These are phyloP conservation scores for Alnus glutinosa DNA, from an alignment of 306 rosid genomes.

Conservation along the genomic window DNA sequence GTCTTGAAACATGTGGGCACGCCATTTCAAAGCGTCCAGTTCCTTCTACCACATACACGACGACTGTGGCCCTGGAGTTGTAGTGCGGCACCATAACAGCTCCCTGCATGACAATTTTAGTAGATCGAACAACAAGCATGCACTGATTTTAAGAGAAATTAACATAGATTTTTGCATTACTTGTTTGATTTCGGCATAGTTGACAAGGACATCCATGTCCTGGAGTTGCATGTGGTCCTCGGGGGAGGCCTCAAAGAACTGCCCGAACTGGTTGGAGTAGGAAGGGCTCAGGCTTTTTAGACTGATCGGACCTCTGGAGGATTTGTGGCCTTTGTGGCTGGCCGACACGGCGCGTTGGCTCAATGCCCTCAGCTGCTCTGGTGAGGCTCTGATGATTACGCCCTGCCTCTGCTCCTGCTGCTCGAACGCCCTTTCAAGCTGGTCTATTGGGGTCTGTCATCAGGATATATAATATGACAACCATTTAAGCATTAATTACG, in stretches of 20 bases:
- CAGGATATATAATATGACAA: too few relatives aligned
- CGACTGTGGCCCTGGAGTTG: slow-evolving; percentile 38
- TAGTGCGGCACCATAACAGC: slow-evolving; percentile 49
- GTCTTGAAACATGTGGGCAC: slow-evolving; percentile 38
- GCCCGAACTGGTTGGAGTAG: slow-evolving; percentile 36
- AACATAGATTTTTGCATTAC: slow-evolving; percentile 14
- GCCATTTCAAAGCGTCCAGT: slow-evolving; percentile 46
- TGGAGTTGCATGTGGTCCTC: slow-evolving; percentile 37
- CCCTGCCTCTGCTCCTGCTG: slow-evolving; percentile 16
- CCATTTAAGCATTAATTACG: too few relatives aligned
- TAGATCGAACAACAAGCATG: neutral
- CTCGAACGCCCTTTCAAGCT: slow-evolving; percentile 24
- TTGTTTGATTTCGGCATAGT: slow-evolving; percentile 29
- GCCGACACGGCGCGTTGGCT: slow-evolving; percentile 36
- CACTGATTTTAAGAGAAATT: too few relatives aligned
- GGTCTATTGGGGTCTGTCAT: slow-evolving; percentile 33
- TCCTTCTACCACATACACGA: slow-evolving; percentile 41
- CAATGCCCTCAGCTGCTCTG: slow-evolving; percentile 39
- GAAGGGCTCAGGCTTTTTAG: slow-evolving; percentile 19
- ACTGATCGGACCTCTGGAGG: slow-evolving; percentile 32
- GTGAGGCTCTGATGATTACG: slow-evolving; percentile 31
- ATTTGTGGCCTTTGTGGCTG: neutral
- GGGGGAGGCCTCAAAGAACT: slow-evolving; percentile 42
- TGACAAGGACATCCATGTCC: slow-evolving; percentile 34
- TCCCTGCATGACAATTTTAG: slow-evolving; percentile 24